These are phyloP conservation scores for Xylaria sp. DNA, from an alignment of 2,329 filamentous ascomycete species.

Conservation along the genomic window DNA sequence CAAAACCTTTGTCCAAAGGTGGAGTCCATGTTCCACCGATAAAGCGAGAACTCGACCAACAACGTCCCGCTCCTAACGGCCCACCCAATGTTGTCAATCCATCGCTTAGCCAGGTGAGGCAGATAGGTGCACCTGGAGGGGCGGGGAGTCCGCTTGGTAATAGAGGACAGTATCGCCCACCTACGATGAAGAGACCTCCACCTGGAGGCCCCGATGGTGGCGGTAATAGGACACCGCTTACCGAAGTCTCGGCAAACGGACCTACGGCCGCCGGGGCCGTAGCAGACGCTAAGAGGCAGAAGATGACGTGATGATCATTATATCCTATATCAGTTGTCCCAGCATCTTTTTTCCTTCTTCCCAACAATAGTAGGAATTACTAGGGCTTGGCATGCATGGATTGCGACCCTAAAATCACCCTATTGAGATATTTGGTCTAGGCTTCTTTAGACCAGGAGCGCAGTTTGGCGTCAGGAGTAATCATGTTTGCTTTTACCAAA, in stretches of 20 bases:
- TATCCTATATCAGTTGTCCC: neutral
- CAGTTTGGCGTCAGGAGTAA: slow-evolving; percentile 34
- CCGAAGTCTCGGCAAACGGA: slow-evolving; percentile 63
- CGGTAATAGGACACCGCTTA: slow-evolving; percentile 57
- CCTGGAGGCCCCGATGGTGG: slow-evolving; percentile 42
- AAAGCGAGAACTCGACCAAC: slow-evolving; percentile 45
- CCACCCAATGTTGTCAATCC: slow-evolving; percentile 60
- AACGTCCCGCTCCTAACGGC: slow-evolving; percentile 36
- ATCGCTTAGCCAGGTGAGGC: slow-evolving; percentile 63
- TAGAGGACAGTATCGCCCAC: slow-evolving; percentile 67
- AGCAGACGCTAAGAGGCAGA: slow-evolving; percentile 65
- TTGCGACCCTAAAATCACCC: slow-evolving; percentile 6
- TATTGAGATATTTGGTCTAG: slow-evolving; percentile 25
- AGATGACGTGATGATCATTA: slow-evolving; percentile 46
- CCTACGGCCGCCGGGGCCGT: slow-evolving; percentile 45
- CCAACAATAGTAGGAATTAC: slow-evolving; percentile 1
- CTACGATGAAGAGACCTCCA: slow-evolving; percentile 66
- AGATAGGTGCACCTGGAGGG: slow-evolving; percentile 68
- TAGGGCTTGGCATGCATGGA: slow-evolving; percentile 13
- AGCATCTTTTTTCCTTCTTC: neutral
- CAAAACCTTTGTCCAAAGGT: slow-evolving; percentile 74
- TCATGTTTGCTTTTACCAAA: slow-evolving; percentile 13
- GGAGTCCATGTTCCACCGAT: slow-evolving; percentile 63
- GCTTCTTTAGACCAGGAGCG: slow-evolving; percentile 16
- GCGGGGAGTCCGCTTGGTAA: slow-evolving; percentile 68